A percentile compares a stretch with the other conserved stretches of the same genome.
Evolutionary conservation across 805 yeast species (phyloP).

Genomic region (Spencermartinsiella europaea): DNA sequence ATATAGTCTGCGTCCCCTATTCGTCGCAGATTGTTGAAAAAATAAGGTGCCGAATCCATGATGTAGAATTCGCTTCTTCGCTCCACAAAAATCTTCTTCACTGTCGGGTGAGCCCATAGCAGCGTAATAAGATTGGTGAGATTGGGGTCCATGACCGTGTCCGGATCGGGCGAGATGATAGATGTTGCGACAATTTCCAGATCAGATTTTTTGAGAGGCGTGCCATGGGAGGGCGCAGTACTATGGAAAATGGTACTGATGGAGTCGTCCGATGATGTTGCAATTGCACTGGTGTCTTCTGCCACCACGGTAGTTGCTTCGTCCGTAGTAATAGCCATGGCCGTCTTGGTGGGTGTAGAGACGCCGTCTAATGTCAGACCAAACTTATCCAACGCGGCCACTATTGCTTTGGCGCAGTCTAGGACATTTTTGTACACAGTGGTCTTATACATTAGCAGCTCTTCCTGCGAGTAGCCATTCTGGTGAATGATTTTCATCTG

Average conservation of each 20-base stretch:
- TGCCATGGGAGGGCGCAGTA: conserved; percentile 2
- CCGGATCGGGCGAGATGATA: conserved; percentile 50
- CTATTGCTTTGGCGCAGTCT: conserved; percentile 68
- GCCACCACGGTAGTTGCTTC: background rate
- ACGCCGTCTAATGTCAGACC: conserved; percentile 23
- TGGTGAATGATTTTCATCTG: conserved; percentile 78
- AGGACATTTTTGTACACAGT: conserved; percentile 72
- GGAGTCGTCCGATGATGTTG: background rate
- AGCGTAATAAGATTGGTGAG: conserved; percentile 45
- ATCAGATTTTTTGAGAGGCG: conserved; percentile 32
- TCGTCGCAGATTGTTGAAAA: conserved; percentile 60
- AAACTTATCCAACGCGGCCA: conserved; percentile 59
- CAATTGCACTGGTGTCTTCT: background rate
- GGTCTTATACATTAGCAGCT: conserved; percentile 66
- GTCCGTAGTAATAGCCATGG: background rate
- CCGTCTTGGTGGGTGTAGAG: background rate
- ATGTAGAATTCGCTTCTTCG: conserved; percentile 68
- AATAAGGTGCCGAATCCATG: conserved; percentile 73
- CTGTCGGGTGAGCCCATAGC: conserved; percentile 55
- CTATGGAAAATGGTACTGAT: background rate
- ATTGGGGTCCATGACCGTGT: conserved; percentile 45
- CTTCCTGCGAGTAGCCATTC: conserved; percentile 66
- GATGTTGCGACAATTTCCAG: conserved; percentile 36
- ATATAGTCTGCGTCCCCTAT: conserved; percentile 56
- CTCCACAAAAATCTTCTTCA: conserved; percentile 45